phyloP scores from a whole-genome alignment of 495 filamentous ascomycete genomes.

The Ascodesmis nigricans region DNA sequence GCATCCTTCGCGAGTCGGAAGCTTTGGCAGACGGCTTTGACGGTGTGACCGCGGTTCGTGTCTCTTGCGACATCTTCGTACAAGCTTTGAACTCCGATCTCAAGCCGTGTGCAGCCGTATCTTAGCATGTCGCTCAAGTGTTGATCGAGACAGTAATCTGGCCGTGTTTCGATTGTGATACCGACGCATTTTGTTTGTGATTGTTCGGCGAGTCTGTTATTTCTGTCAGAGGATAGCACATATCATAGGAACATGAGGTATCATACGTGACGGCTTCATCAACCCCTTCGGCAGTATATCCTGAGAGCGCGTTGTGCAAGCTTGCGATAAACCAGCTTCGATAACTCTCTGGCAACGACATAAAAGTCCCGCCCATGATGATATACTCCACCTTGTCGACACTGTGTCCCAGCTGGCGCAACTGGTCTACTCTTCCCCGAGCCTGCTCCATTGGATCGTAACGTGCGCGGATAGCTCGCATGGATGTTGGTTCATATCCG shows the following conservation, averaged over 20 bases:
- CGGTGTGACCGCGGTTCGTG: constrained; percentile 92
- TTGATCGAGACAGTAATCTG: constrained; percentile 84
- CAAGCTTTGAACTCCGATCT: constrained; percentile 85
- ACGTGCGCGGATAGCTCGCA: constrained; percentile 90
- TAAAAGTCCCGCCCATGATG: constrained; percentile 98
- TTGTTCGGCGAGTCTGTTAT: constrained; percentile 15
- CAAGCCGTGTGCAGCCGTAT: constrained; percentile 86
- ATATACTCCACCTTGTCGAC: constrained; percentile 99
- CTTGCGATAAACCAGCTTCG: constrained; percentile 83
- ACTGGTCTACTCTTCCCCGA: constrained; percentile 82
- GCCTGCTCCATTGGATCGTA: constrained; percentile 98
- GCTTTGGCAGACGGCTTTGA: constrained; percentile 80
- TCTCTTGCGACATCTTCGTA: constrained; percentile 98
- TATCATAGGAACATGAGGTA: background rate
- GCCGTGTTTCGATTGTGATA: constrained; percentile 93
- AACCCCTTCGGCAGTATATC: constrained; percentile 74
- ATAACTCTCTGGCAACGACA: constrained; percentile 79
- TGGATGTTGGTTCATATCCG: constrained; percentile 91
- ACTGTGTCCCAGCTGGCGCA: constrained; percentile 80
- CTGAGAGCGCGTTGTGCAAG: constrained; percentile 85
- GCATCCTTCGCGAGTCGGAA: constrained; percentile 91
- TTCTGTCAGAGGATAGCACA: constrained; percentile 43
- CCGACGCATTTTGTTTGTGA: constrained; percentile 61
- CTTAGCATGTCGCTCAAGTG: constrained; percentile 86
- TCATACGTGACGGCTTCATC: constrained; percentile 72